These are phyloP conservation scores for Phyllosticta citribraziliensis DNA, from an alignment of 2,329 filamentous ascomycete genomes.

Conservation along the genomic window DNA sequence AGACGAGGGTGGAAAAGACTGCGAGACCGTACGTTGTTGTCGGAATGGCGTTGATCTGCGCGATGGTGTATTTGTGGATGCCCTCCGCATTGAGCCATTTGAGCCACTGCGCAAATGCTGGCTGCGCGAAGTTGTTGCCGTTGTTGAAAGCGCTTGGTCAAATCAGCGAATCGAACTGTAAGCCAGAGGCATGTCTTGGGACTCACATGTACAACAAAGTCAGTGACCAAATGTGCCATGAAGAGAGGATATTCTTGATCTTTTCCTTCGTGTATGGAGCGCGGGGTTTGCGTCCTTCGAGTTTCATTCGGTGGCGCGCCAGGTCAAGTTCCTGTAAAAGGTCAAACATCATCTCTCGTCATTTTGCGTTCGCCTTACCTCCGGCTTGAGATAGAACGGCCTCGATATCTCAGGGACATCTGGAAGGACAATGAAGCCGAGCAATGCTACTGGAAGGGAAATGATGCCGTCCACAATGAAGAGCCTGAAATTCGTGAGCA, in stretches of 20 bases:
- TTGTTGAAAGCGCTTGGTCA: conserved; percentile 49
- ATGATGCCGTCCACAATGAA: conserved; percentile 48
- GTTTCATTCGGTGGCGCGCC: conserved; percentile 40
- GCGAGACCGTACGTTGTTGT: conserved; percentile 44
- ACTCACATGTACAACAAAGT: conserved; percentile 46
- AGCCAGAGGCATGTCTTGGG: neutral
- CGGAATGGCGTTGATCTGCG: conserved; percentile 48
- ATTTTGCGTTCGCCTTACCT: conserved; percentile 18
- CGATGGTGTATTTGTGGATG: conserved; percentile 35
- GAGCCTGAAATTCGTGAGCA: conserved; percentile 15
- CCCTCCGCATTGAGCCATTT: conserved; percentile 25
- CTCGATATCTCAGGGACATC: conserved; percentile 43
- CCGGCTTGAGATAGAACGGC: conserved; percentile 38
- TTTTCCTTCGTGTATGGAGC: conserved; percentile 42
- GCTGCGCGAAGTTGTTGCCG: conserved; percentile 39
- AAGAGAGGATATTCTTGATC: conserved; percentile 50
- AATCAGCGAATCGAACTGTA: neutral
- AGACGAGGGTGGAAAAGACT: conserved; percentile 50
- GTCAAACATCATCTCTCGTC: conserved; percentile 12
- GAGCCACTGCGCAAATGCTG: conserved; percentile 44
- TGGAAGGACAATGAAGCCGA: conserved; percentile 40
- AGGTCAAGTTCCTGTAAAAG: conserved; percentile 31
- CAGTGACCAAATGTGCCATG: conserved; percentile 56
- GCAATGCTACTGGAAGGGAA: conserved; percentile 41
- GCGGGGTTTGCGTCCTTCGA: conserved; percentile 37